These are phyloP conservation scores for Phyllostachys edulis DNA, from an alignment of 176 grass and related monocot genomes.

Conservation along the genomic window DNA sequence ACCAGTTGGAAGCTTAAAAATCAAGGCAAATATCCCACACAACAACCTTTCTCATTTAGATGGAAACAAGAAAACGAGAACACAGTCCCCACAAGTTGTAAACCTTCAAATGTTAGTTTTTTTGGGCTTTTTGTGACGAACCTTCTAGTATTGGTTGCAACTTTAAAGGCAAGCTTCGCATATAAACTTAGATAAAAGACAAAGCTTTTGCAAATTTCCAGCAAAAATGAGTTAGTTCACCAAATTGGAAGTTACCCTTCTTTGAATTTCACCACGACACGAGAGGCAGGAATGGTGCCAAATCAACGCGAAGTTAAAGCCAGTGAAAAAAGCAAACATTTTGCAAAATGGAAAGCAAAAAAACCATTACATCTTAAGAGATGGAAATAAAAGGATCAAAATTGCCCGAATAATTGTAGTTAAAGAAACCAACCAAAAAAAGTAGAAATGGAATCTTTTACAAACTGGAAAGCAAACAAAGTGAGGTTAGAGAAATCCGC, in stretches of 20 bases:
- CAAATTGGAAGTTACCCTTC: not conserved
- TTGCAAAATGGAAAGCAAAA: not conserved
- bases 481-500: not conserved
- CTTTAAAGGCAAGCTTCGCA: not conserved
- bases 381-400: not conserved
- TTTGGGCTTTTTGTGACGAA: not conserved
- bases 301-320: not conserved
- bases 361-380: not conserved
- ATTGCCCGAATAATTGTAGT: not conserved
- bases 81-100: not conserved
- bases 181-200: not conserved
- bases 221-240: not conserved
- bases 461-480: slow-evolving; percentile 1
- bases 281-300: not conserved
- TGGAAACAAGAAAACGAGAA: not conserved
- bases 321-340: not conserved
- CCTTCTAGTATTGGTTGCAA: not conserved
- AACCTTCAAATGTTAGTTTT: not conserved
- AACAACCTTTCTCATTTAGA: not conserved
- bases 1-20: not conserved
- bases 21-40: not conserved
- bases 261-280: not conserved
- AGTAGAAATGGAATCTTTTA: not conserved
- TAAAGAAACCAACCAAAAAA: not conserved
- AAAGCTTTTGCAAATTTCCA: not conserved